Base-by-base conservation (phyloP, 2,329 filamentous ascomycete genomes). In the Paramyrothecium roridum region DNA sequence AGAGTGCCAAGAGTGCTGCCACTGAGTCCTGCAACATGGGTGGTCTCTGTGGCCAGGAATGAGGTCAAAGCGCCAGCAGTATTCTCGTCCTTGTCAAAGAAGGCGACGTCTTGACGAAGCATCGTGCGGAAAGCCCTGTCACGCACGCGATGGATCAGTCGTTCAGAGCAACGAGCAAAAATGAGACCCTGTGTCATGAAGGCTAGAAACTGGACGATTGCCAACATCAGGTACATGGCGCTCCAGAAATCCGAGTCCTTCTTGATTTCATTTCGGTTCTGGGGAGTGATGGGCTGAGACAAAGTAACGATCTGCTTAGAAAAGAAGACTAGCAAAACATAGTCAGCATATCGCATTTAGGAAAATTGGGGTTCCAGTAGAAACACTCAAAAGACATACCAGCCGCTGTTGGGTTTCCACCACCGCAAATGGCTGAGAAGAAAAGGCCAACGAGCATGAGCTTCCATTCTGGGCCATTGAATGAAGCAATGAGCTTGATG, bases 1-100 rank as follows among this genome's bases (percentile, higher is more conserved):
- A 98, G 82, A 10, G 93, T 96, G 55, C 93, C 93, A 2, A 98
- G 82, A 0, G 92, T 96, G 26, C 87, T 86, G 49, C 93, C 95
- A 61, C 90, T 93, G 49, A 98, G 84, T 16, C 95, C 93, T 17
- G 92, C 89, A 30, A 97, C 81, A 66, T 96, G 88, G 0, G 91
- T 96, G 0, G 93, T 93, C 72, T 96, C 90, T 0, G 91, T 96
- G 2, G 90, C 93, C 13, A 97, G 77, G 74, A 96, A 95, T 0
- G 89, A 91, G 0, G 92, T 96, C 63, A 99, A 77, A 1, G 92
- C 89, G 61, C 95, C 95, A 8, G 91, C 87, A 8, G 89, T 92
- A 70, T 98, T 96, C 70, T 95, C 89, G 59, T 96, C 90, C 48
- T 80, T 81, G 70, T 98, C 95, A 64, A 97, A 99, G 72, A 93